phyloP scores from a whole-genome alignment of 208 protist species.

The Leishmania mexicana region DNA sequence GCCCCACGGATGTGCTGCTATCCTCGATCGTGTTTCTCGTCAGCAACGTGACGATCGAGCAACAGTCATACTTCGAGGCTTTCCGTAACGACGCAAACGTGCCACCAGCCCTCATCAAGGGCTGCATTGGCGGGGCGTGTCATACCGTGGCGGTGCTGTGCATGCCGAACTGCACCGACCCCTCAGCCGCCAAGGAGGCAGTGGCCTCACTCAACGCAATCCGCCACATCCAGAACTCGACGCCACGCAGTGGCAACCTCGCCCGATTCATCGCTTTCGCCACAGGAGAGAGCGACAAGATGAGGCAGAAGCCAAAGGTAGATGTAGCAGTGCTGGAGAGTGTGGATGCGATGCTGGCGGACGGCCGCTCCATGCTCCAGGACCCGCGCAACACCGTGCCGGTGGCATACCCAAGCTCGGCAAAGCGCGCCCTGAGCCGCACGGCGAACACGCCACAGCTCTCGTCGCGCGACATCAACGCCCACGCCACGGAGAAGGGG shows the following conservation, averaged over 20 bases:
- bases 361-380: conserved; percentile 47
- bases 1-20: conserved; percentile 45
- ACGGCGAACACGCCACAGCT: conserved; percentile 15
- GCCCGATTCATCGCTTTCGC: conserved; percentile 54
- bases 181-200: conserved; percentile 23
- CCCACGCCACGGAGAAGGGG: conserved; percentile 25
- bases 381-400: conserved; percentile 43
- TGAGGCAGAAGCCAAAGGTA: conserved; percentile 38
- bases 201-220: conserved; percentile 31
- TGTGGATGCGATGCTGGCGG: conserved; percentile 50
- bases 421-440: conserved; percentile 18
- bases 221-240: conserved; percentile 36
- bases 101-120: conserved; percentile 40
- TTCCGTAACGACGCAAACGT: conserved; percentile 39
- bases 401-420: conserved; percentile 43
- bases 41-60: conserved; percentile 30
- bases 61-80: conserved; percentile 35
- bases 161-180: conserved; percentile 26
- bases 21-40: conserved; percentile 50
- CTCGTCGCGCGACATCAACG: conserved; percentile 32
- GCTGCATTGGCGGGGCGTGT: conserved; percentile 56
- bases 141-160: conserved; percentile 43
- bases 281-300: conserved; percentile 45
- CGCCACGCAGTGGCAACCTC: conserved; percentile 65
- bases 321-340: conserved; percentile 40